Conservation (phyloP, 768 basidiomycete species). For the Amanita subjunquillea region DNA sequence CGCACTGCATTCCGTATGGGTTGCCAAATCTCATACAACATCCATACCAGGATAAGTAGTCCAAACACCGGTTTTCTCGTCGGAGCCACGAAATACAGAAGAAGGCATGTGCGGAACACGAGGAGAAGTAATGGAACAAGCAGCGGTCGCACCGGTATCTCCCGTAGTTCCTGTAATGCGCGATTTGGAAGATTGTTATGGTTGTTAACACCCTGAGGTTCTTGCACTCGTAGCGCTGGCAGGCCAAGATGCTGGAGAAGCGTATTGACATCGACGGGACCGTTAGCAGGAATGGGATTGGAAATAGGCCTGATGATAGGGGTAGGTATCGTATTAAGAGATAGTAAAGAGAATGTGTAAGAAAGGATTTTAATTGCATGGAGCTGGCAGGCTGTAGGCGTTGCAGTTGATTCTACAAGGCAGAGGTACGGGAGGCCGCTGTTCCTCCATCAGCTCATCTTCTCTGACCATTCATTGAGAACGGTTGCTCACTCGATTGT, state of each 20-base stretch:
- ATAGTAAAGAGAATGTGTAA: conserved; percentile 41
- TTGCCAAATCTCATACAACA: conserved; percentile 68
- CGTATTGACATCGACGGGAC: conserved; percentile 35
- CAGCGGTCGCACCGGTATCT: conserved; percentile 57
- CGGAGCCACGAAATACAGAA: conserved; percentile 73
- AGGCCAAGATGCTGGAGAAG: conserved; percentile 59
- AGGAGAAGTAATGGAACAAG: conserved; percentile 60
- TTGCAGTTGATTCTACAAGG: conserved; percentile 30
- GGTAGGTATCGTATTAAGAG: conserved; percentile 18
- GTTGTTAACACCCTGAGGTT: conserved; percentile 13
- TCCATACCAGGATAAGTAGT: conserved; percentile 55
- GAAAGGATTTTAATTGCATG: conserved; percentile 60
- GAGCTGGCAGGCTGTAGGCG: conserved; percentile 47
- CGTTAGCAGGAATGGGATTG: not conserved
- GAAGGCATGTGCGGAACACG: conserved; percentile 52
- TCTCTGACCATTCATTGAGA: not conserved
- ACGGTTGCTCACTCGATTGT: conserved; percentile 27
- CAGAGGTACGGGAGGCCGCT: conserved; percentile 48
- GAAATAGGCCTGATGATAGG: conserved; percentile 25
- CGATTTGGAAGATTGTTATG: conserved; percentile 22
- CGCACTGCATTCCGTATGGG: conserved; percentile 42
- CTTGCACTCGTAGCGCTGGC: conserved; percentile 31
- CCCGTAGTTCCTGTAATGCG: conserved; percentile 32
- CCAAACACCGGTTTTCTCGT: conserved; percentile 64
- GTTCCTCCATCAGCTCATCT: conserved; percentile 6